Evolutionary conservation across 2,329 filamentous ascomycete species (phyloP).

Genomic region (Colletotrichum ledebouriae): DNA sequence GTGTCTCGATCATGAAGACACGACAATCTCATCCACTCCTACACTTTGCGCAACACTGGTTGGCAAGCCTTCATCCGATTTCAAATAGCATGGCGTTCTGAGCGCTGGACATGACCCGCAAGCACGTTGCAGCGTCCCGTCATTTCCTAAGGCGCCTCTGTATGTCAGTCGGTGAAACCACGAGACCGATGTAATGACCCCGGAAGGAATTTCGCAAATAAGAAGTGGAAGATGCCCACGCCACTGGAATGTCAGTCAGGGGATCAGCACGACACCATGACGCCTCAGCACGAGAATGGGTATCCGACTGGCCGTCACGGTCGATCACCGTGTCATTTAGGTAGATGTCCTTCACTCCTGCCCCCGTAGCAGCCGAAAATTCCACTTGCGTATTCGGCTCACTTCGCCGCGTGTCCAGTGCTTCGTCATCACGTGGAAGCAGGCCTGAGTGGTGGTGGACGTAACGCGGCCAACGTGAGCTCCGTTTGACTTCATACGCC

Average conservation of each 20-base stretch:
- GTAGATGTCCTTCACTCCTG: neutral
- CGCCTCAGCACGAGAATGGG: neutral
- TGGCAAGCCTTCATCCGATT: conserved; percentile 1
- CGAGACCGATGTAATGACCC: neutral
- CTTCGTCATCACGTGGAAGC: conserved; percentile 7
- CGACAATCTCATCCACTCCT: neutral
- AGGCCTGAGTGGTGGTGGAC: neutral
- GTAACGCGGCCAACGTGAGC: neutral
- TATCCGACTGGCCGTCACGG: neutral
- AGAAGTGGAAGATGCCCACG: neutral
- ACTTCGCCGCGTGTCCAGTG: neutral
- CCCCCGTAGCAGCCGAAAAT: neutral
- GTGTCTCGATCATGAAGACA: neutral
- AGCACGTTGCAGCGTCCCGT: conserved; percentile 16
- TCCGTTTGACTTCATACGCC: conserved; percentile 1
- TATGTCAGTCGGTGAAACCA: conserved; percentile 3
- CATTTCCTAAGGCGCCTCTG: neutral
- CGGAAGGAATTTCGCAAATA: too few species aligned
- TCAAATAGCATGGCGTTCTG: conserved; percentile 18
- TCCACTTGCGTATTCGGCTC: neutral
- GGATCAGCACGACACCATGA: conserved; percentile 6
- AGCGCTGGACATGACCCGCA: conserved; percentile 2
- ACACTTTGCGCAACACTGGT: conserved; percentile 9
- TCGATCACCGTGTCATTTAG: neutral
- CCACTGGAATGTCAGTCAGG: conserved; percentile 9